Evolutionary conservation across 257 asterid genomes (phyloP), one percentile per base, ranked within the genome.

Genomic region (Salvia rosmarinus): DNA sequence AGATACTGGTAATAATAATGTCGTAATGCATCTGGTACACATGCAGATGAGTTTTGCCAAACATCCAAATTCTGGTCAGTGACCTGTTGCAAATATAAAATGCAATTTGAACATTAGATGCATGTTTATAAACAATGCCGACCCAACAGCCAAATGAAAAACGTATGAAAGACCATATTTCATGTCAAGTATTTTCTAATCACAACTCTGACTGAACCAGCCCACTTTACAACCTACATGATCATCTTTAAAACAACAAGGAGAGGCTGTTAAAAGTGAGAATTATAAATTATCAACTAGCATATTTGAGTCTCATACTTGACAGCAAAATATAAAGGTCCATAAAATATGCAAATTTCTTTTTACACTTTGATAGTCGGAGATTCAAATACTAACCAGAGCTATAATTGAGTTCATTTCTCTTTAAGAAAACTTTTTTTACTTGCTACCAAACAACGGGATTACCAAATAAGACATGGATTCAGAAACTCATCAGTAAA

Each of bases 1-100:
- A 95, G 88, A 80, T 85, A 87, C 76, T 89, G 93, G 80, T 89
- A 91, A 81, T 95, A 95, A 77, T 95, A 91, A 82, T 88, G 99
- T 71, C 99, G 92, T 80, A 95, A 74, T 7, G 99, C 99, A 88
- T 91, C 98, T 32, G 92, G 81, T 73, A 89, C 89, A 79, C 88
- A 85, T 35, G 96, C 94, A 76, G 96, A 75, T 16, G 95, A 84
- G 77, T 88, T 91, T 72, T 79, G 83, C 94, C 96, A 90, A 52
- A 79, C 90, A 82, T 95, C 97, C 81, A 89, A 81, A 72, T 89
- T 86, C 79, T 91, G 96, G 82, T 89, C 98, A 17, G 88, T 87
- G 68, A 89, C 99, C 99, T 95, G 87, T 78, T 69, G 75, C 37
- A 55, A 59, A 72, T 70, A 72, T 67, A 49, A 71, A 52, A 58